phyloP scores from a whole-genome alignment of 139 green algal species.

The Chlamydomonas asymmetrica region DNA sequence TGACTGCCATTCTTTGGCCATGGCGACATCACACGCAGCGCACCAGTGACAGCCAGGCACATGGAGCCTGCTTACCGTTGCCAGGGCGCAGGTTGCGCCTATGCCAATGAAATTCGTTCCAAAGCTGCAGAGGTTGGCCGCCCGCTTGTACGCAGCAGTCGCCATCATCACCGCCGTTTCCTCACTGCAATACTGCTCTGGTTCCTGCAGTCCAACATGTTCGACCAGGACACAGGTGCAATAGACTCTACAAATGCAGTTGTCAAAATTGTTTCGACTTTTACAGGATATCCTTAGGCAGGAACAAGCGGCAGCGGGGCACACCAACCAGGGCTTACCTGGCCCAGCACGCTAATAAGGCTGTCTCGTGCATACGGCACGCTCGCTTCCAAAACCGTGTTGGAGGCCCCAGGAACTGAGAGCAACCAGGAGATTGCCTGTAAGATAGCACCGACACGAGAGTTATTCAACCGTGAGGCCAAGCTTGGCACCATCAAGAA shows the following conservation, averaged over 20 bases:
- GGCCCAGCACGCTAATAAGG: constrained; percentile 57
- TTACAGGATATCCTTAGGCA: not conserved
- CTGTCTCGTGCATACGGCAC: constrained; percentile 70
- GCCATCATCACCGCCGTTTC: constrained; percentile 64
- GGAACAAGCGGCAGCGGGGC: too few species aligned
- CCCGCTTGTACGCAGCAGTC: constrained; percentile 63
- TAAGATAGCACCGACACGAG: too few species aligned
- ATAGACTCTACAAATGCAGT: not conserved
- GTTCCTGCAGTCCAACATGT: constrained; percentile 20
- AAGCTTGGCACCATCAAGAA: too few species aligned
- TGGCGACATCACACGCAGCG: constrained; percentile 1
- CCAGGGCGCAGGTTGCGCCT: constrained; percentile 70
- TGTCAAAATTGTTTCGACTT: not conserved
- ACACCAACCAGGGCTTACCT: constrained; percentile 19
- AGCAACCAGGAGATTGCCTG: constrained; percentile 77
- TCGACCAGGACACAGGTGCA: not conserved
- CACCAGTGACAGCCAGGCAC: not conserved
- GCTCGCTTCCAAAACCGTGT: constrained; percentile 70
- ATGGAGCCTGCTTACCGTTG: constrained; percentile 39
- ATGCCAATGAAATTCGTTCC: constrained; percentile 68
- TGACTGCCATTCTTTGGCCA: too few species aligned
- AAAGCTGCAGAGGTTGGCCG: constrained; percentile 55
- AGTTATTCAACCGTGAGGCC: too few species aligned
- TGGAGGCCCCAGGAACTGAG: constrained; percentile 73
- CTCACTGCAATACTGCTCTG: constrained; percentile 49